Evolutionary conservation across 2,329 filamentous ascomycete species (phyloP), one percentile per base, ranked within the genome.

Genomic region (Hortaea werneckii): DNA sequence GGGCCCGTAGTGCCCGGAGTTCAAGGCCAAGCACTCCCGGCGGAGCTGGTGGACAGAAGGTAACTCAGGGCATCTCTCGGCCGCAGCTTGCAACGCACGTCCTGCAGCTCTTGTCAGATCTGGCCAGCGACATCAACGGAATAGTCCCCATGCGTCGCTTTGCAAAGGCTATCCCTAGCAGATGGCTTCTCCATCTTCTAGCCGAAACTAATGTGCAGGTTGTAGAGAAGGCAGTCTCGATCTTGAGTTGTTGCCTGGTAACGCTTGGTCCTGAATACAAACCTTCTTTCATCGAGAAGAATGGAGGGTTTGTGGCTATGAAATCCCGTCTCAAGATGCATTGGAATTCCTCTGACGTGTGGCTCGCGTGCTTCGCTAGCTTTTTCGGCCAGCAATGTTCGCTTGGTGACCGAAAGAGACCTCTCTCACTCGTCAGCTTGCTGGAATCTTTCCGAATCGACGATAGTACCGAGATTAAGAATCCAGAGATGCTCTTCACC

Each of bases 81-180:
- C 45, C 51, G 30, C 58, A 63, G 34, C 54, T 64, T 28, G 60
- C 59, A 3, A 41, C 63, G 5, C 50, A 53, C 26, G 50, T 58
- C 4, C 48, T 64, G 27, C 48, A 51, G 39, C 48, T 64, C 8
- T 47, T 64, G 7, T 50, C 52, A 6, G 53, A 58, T 5, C 47
- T 54, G 10, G 30, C 61, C 2, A 54, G 50, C 29, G 54, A 59
- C 37, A 55, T 58, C n/a, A 46, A 44, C 10, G 54, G 50, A n/a
- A 37, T 42, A 48, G 29, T 54, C 50, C 20, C 60, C 54, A 45
- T 59, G 41, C 34, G 51, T 59, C 92, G 88, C 57, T 96, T 98
- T 70, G 87, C 88, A 5, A 85, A 84, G 59, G 94, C 90, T 1
- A 90, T 98, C 6, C 95, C 90, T 20, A 95, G 94, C 56, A 95